Conservation (phyloP, 2,329 filamentous ascomycete species). For the Hypoxylon sp. region DNA sequence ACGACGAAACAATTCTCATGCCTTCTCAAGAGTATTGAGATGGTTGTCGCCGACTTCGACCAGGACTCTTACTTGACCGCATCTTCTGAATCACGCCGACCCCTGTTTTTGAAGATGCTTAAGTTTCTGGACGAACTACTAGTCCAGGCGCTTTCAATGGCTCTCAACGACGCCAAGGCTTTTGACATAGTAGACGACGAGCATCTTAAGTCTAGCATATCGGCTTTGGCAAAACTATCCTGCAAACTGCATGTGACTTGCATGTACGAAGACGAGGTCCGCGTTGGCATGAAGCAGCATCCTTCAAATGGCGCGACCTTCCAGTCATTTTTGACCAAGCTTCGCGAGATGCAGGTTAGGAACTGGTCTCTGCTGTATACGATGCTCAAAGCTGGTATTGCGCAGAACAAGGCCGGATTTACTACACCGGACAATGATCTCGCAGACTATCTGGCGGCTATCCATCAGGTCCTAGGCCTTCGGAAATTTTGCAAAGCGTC, state of each 20-base stretch:
- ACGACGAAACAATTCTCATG: slow-evolving; percentile 90
- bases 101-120: slow-evolving; percentile 79
- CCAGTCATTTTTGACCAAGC: slow-evolving; percentile 71
- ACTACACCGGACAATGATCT: slow-evolving; percentile 77
- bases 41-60: slow-evolving; percentile 75
- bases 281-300: slow-evolving; percentile 77
- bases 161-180: slow-evolving; percentile 74
- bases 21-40: slow-evolving; percentile 85
- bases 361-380: slow-evolving; percentile 90
- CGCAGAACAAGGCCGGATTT: slow-evolving; percentile 75
- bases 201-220: slow-evolving; percentile 80
- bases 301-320: slow-evolving; percentile 70
- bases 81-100: slow-evolving; percentile 73
- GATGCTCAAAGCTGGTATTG: slow-evolving; percentile 80
- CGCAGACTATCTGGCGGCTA: slow-evolving; percentile 81
- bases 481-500: slow-evolving; percentile 87
- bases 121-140: slow-evolving; percentile 84
- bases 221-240: slow-evolving; percentile 77
- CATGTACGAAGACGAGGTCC: slow-evolving; percentile 87
- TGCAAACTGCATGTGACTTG: slow-evolving; percentile 83
- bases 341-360: slow-evolving; percentile 89
- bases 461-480: slow-evolving; percentile 87
- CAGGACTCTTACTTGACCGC: slow-evolving; percentile 73
- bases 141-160: slow-evolving; percentile 76
- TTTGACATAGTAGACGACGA: slow-evolving; percentile 88